Evolutionary conservation across 768 basidiomycete species (phyloP).

Genomic region (Boletus insuetus): DNA sequence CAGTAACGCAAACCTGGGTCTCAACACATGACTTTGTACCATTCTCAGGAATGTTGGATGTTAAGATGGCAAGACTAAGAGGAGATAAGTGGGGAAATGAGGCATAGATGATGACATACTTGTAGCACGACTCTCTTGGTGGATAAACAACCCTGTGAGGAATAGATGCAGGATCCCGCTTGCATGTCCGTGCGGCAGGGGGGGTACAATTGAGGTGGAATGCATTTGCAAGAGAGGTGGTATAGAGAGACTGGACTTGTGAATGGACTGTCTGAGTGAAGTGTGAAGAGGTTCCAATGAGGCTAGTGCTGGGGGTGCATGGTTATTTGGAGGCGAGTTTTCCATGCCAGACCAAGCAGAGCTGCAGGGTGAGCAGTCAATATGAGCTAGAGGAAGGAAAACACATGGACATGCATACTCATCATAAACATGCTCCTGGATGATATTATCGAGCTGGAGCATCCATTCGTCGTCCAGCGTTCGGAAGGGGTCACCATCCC

Average conservation of each 20-base stretch:
- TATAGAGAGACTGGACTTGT: conserved; percentile 32
- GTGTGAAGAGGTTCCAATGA: conserved; percentile 32
- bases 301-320: conserved; percentile 24
- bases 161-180: conserved; percentile 45
- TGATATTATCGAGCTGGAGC: conserved; percentile 68
- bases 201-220: conserved; percentile 65
- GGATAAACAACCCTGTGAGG: conserved; percentile 66
- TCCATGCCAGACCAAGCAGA: conserved; percentile 22
- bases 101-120: conserved; percentile 44
- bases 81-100: conserved; percentile 16
- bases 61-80: conserved; percentile 71
- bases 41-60: conserved; percentile 76
- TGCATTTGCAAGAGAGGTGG: conserved; percentile 39
- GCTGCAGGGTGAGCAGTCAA: conserved; percentile 7
- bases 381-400: conserved; percentile 1
- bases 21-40: conserved; percentile 94
- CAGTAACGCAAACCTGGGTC: conserved; percentile 84
- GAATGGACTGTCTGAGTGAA: conserved; percentile 28
- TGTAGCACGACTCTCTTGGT: conserved; percentile 71
- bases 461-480: conserved; percentile 55
- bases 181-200: conserved; percentile 61
- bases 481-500: conserved; percentile 43
- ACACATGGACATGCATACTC: conserved; percentile 49
- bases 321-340: conserved; percentile 7
- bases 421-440: conserved; percentile 72